Evolutionary conservation across 805 yeast species (phyloP).

Genomic region (Cephaloascus fragrans): DNA sequence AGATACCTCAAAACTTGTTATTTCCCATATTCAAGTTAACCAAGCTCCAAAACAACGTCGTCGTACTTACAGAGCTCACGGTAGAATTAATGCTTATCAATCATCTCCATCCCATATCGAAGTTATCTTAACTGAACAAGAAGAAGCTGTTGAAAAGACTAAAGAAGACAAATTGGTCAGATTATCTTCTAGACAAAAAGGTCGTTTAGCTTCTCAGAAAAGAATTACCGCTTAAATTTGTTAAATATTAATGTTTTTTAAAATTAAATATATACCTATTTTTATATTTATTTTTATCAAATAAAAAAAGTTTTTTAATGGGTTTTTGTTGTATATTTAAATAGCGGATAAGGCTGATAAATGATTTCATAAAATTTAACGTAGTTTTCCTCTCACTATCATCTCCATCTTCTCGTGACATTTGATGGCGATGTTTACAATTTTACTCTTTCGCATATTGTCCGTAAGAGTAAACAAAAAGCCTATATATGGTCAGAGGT

Average conservation of each 20-base stretch:
- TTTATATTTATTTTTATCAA: too few relatives aligned
- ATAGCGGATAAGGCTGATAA: not conserved
- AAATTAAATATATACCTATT: too few relatives aligned
- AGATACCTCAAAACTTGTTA: slow-evolving; percentile 86
- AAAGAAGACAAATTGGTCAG: slow-evolving; percentile 56
- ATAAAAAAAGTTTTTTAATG: not conserved
- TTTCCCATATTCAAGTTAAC: slow-evolving; percentile 99
- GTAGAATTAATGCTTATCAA: slow-evolving; percentile 99
- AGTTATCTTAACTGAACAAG: slow-evolving; percentile 91
- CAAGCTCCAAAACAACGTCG: slow-evolving; percentile 99
- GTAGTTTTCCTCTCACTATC: too few relatives aligned
- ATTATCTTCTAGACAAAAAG: slow-evolving; percentile 86
- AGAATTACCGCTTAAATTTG: slow-evolving; percentile 56
- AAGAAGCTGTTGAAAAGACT: slow-evolving; percentile 90
- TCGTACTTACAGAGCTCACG: slow-evolving; percentile 99
- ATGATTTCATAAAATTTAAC: not conserved
- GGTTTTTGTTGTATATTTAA: not conserved
- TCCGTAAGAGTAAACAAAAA: too few relatives aligned
- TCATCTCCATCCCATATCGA: slow-evolving; percentile 99
- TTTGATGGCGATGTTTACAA: too few relatives aligned
- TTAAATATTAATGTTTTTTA: slow-evolving; percentile 5
- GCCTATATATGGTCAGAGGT: too few relatives aligned
- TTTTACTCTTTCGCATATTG: too few relatives aligned
- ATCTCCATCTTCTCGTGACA: too few relatives aligned
- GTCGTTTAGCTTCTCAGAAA: slow-evolving; percentile 84